Percentiles rank a stretch among this genome's conserved stretches.
Evolutionary conservation across 371 early-diverging fungal genomes (phyloP).

Genomic region (Entomophthora muscae): DNA sequence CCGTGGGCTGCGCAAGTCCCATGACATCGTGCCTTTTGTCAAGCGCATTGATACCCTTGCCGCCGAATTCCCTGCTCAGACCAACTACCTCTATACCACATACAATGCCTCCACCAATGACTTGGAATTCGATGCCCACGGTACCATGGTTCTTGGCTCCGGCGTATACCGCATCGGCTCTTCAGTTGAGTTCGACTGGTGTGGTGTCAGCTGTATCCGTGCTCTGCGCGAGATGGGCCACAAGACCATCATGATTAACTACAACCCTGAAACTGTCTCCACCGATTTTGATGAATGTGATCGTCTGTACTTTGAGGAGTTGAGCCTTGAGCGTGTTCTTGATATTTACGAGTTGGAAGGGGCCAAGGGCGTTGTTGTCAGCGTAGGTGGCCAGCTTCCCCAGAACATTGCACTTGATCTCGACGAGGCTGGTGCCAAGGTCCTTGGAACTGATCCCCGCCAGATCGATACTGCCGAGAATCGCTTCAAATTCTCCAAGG

Average conservation of each 20-base stretch:
- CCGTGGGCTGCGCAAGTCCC: conserved; percentile 35
- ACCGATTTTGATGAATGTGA: conserved; percentile 96
- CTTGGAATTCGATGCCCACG: conserved; percentile 65
- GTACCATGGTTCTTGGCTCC: conserved; percentile 79
- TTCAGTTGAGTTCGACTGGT: conserved; percentile 96
- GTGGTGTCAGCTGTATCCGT: conserved; percentile 82
- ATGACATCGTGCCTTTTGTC: conserved; percentile 59
- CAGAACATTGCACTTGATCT: conserved; percentile 87
- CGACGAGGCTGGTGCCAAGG: conserved; percentile 63
- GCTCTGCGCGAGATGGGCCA: conserved; percentile 58
- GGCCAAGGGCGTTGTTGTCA: conserved; percentile 67
- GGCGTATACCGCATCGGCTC: conserved; percentile 95
- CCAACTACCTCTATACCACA: conserved; percentile 92
- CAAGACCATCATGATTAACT: conserved; percentile 92
- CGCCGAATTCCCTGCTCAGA: conserved; percentile 88
- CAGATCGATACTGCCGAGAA: conserved; percentile 90
- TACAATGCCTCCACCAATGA: conserved; percentile 86
- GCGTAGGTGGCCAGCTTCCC: conserved; percentile 92
- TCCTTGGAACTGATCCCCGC: conserved; percentile 83
- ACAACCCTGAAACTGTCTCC: conserved; percentile 93
- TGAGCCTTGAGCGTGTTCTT: conserved; percentile 75
- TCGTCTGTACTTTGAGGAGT: conserved; percentile 82
- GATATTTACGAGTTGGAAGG: conserved; percentile 85
- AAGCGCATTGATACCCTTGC: conserved; percentile 89
- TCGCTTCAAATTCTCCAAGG: conserved; percentile 86